phyloP scores from a whole-genome alignment of 2,329 filamentous ascomycete species.

The Chrysoporthe cubensis region DNA sequence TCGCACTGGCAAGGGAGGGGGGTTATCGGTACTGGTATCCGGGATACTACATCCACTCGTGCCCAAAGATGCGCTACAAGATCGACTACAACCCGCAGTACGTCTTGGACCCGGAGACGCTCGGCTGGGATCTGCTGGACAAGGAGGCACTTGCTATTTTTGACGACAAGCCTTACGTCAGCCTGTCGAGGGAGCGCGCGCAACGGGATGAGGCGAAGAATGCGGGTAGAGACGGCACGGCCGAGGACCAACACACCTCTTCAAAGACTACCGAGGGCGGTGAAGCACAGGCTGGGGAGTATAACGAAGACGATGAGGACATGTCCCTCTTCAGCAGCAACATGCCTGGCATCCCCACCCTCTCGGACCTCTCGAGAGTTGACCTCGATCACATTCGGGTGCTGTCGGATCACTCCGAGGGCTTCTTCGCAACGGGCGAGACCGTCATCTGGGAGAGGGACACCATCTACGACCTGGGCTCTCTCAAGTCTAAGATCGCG shows the following conservation, averaged over 20 bases:
- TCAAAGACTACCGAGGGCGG: conserved; percentile 7
- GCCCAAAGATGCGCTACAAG: conserved; percentile 85
- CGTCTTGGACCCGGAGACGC: conserved; percentile 70
- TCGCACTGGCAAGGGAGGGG: conserved; percentile 68
- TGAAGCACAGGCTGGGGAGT: conserved; percentile 27
- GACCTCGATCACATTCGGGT: conserved; percentile 65
- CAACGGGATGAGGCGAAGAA: conserved; percentile 32
- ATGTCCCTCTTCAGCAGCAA: conserved; percentile 59
- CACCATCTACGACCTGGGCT: conserved; percentile 51
- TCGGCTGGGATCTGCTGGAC: conserved; percentile 65
- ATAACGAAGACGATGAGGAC: conserved; percentile 33
- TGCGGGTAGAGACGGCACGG: not conserved
- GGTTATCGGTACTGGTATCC: conserved; percentile 80
- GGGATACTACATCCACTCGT: conserved; percentile 81
- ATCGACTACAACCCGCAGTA: conserved; percentile 76
- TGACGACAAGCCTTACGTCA: conserved; percentile 61
- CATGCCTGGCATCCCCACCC: conserved; percentile 69
- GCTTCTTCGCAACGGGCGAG: conserved; percentile 51
- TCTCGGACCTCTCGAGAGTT: conserved; percentile 54
- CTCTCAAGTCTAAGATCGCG: conserved; percentile 65
- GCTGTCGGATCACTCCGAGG: conserved; percentile 44
- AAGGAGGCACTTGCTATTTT: conserved; percentile 52
- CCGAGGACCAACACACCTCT: conserved; percentile 33
- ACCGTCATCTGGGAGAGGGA: conserved; percentile 64
- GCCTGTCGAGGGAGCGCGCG: conserved; percentile 42